A percentile compares a stretch with the other conserved stretches of the same genome.
Evolutionary conservation across 768 basidiomycete genomes (phyloP).

Genomic region (Russula virescens): DNA sequence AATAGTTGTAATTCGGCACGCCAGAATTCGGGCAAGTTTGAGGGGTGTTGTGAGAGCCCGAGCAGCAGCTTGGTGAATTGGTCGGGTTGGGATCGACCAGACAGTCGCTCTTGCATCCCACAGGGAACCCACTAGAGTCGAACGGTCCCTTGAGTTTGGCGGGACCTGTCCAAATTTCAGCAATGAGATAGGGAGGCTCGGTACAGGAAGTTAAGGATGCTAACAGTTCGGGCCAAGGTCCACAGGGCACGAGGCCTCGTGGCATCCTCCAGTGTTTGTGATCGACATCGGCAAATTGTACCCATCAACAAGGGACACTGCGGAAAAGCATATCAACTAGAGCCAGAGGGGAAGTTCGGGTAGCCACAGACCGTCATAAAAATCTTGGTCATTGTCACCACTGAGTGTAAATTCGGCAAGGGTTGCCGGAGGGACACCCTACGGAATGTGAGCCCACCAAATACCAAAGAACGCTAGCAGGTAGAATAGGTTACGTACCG

Average conservation of each 20-base stretch:
- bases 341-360: neutral
- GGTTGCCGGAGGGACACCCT: too few species aligned
- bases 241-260: constrained; percentile 33
- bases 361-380: too few species aligned
- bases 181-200: neutral
- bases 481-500: too few species aligned
- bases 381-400: too few species aligned
- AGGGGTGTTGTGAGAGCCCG: constrained; percentile 46
- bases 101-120: constrained; percentile 43
- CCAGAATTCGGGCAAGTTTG: constrained; percentile 30
- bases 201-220: neutral
- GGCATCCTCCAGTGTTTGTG: constrained; percentile 31
- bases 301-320: constrained; percentile 31
- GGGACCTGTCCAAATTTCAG: constrained; percentile 28
- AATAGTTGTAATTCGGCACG: constrained; percentile 29
- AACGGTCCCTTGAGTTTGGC: neutral
- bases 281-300: constrained; percentile 34
- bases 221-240: constrained; percentile 35
- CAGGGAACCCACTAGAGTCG: constrained; percentile 34
- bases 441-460: too few species aligned
- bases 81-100: constrained; percentile 28
- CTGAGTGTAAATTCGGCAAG: too few species aligned
- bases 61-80: constrained; percentile 59
- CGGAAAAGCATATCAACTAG: neutral
- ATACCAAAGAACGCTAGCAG: too few species aligned